Evolutionary conservation across 176 grass and related monocot species (phyloP), one percentile per base, ranked within the genome.

Genomic region (Phragmites australis): DNA sequence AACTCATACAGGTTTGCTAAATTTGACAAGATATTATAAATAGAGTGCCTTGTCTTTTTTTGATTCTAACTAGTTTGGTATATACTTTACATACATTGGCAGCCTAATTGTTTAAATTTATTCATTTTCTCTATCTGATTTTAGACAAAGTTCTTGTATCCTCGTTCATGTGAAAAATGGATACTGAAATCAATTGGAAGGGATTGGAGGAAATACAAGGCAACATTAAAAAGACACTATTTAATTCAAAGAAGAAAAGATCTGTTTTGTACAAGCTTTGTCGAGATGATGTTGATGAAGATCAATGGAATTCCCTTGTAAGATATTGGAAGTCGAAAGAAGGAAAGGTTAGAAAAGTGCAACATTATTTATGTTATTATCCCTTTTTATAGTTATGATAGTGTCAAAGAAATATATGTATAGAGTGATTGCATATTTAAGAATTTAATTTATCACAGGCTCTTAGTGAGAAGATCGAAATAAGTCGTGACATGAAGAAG

Each of bases 71-170:
- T n/a, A n/a, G n/a, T n/a, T n/a, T n/a, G n/a, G n/a, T n/a, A n/a
- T n/a, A n/a, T n/a, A n/a, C n/a, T n/a, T n/a, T n/a, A n/a, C n/a
- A n/a, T n/a, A n/a, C 13, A 25, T 0, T 4, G 6, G 18, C 2
- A 15, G 0, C 3, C 63, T 32, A 23, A 49, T 49, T 19, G 8
- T 70, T 53, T 11, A 9, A n/a, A 13, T 34, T 34, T 14, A 14
- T 22, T 39, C n/a, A n/a, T n/a, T n/a, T n/a, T n/a, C n/a, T n/a
- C n/a, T n/a, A 2, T 22, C 23, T 55, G 1, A 74, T 40, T 57
- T 4, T 57, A 55, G 72, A 78, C 19, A 65, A 77, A 77, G 57
- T 77, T 64, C 18, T 16, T 77, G 4, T 77, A 77, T 77, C 8
- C 56, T 62, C 17, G 43, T 0, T 60, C 53, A 29, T 62, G 49